phyloP scores from a whole-genome alignment of 2,329 filamentous ascomycete genomes.

The Cytospora chrysosperma region DNA sequence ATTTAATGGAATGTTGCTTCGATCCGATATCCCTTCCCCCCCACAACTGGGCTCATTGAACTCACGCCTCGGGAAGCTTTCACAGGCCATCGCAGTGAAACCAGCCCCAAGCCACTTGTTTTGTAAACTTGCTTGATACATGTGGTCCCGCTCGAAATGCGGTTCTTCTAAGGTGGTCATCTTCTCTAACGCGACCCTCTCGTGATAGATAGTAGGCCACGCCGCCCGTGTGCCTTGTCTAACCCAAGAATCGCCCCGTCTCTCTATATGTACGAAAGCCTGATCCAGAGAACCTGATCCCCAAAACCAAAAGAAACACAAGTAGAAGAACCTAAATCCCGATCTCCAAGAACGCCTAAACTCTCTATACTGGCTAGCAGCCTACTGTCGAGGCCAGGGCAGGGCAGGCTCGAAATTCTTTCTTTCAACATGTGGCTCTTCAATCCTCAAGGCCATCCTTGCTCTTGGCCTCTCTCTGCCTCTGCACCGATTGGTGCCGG shows the following conservation, averaged over 20 bases:
- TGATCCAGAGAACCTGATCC: background rate
- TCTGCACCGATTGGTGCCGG: conserved; percentile 49
- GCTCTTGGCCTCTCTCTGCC: conserved; percentile 38
- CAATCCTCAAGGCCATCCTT: conserved; percentile 40
- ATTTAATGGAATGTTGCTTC: no score
- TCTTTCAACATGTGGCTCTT: background rate
- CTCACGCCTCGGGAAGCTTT: no score
- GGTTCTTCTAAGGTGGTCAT: background rate
- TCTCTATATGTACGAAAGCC: background rate
- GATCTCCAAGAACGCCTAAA: conserved; percentile 4
- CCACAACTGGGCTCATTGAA: no score
- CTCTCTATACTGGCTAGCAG: conserved; percentile 1
- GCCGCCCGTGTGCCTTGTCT: background rate
- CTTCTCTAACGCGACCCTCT: background rate
- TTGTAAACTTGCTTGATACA: background rate
- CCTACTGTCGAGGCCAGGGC: background rate
- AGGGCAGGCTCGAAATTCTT: background rate
- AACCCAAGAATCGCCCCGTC: background rate
- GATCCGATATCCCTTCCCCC: no score
- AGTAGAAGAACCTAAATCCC: background rate
- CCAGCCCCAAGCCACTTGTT: no score
- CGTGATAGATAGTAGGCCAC: background rate
- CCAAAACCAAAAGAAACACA: background rate
- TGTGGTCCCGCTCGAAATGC: background rate
- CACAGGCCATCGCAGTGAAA: no score